A percentile compares a stretch with the other conserved stretches of the same genome.
These are phyloP conservation scores for Globisporangium barbulae DNA, from an alignment of 352 stramenopile species.

Conservation along the genomic window DNA sequence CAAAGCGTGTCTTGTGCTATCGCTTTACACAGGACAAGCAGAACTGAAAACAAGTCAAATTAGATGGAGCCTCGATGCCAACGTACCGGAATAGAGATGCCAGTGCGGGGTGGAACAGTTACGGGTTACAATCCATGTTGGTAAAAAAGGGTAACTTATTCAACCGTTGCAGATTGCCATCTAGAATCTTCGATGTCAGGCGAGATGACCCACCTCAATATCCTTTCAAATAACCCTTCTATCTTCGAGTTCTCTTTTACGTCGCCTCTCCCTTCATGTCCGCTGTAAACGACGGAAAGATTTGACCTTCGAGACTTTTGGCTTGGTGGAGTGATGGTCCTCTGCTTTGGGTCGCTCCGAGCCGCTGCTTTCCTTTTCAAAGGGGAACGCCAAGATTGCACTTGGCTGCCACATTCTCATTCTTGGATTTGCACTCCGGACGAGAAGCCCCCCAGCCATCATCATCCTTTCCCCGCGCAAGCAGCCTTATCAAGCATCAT, in stretches of 20 bases:
- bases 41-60: neutral
- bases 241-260: neutral
- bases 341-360: slow-evolving; percentile 18
- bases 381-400: slow-evolving; percentile 1
- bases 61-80: neutral
- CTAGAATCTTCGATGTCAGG: slow-evolving; percentile 65
- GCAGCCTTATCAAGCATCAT: slow-evolving; percentile 17
- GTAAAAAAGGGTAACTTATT: neutral
- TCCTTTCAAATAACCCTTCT: neutral
- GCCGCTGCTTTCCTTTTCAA: slow-evolving; percentile 6
- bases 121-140: neutral
- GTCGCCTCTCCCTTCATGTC: slow-evolving; percentile 26
- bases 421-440: slow-evolving; percentile 59
- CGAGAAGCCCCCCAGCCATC: slow-evolving; percentile 23
- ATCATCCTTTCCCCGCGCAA: slow-evolving; percentile 7
- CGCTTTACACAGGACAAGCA: neutral
- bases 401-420: slow-evolving; percentile 24
- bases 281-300: slow-evolving; percentile 24
- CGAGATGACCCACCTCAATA: slow-evolving; percentile 20
- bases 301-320: slow-evolving; percentile 29
- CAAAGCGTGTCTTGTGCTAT: neutral
- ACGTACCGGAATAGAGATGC: neutral
- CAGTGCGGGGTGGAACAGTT: neutral
- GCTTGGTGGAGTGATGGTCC: slow-evolving; percentile 16
- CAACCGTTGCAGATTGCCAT: slow-evolving; percentile 17